Conservation (phyloP, 2,329 filamentous ascomycete genomes). For the Shiraia sp. region DNA sequence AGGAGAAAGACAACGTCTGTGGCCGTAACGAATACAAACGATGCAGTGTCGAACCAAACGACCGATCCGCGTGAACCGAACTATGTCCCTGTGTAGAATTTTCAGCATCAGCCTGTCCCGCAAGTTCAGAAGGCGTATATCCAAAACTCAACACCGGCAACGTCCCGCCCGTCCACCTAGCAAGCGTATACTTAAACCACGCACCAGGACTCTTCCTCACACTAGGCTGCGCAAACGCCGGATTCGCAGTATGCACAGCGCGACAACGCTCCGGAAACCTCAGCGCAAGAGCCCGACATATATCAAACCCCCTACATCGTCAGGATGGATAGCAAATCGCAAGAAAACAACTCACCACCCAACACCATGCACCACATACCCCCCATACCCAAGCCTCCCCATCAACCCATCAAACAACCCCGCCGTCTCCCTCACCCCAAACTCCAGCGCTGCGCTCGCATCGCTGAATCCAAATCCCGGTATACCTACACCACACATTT, state of each 20-base stretch:
- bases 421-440: conserved; percentile 59
- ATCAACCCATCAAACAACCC: conserved; percentile 63
- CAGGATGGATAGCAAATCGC: neutral
- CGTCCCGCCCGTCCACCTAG: conserved; percentile 44
- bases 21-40: conserved; percentile 37
- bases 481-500: too few relatives aligned
- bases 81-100: neutral
- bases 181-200: conserved; percentile 62
- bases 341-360: conserved; percentile 47
- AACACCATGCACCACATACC: conserved; percentile 62
- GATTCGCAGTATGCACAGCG: conserved; percentile 64
- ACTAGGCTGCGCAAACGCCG: conserved; percentile 57
- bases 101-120: conserved; percentile 1
- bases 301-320: conserved; percentile 46
- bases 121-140: conserved; percentile 59
- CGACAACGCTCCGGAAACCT: conserved; percentile 57
- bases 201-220: conserved; percentile 49
- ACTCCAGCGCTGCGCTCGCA: conserved; percentile 55
- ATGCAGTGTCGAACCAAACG: conserved; percentile 21
- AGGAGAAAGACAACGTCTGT: conserved; percentile 42
- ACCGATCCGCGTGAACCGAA: conserved; percentile 1
- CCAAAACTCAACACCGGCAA: conserved; percentile 58
- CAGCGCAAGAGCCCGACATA: conserved; percentile 53
- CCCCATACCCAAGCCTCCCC: conserved; percentile 61
- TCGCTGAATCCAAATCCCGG: conserved; percentile 72